Evolutionary conservation across 768 basidiomycete genomes (phyloP), one percentile per base, ranked within the genome.

Genomic region (Pseudohyphozyma bogoriensis): DNA sequence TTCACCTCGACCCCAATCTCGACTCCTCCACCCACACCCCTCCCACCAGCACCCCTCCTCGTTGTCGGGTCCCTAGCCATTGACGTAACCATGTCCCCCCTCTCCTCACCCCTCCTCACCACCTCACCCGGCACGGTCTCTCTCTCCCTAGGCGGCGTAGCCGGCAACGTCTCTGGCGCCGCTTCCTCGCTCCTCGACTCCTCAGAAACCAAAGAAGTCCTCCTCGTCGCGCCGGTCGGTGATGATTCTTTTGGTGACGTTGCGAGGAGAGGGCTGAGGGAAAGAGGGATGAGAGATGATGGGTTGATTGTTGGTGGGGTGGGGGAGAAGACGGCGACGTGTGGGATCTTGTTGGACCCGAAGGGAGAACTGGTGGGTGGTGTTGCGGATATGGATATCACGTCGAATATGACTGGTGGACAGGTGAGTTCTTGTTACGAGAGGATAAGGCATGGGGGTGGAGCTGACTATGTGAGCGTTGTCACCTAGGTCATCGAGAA

Each of bases 121-220:
- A 97, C 92, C 0, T 80, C 80, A 15, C 89, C 90, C 0, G 95
- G 95, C 13, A 76, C 72, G 16, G 82, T 97, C 29, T 75, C 77
- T 20, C 62, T 92, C 40, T 80, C 85, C 0, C 76, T 87, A 8
- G 93, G 93, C 2, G 93, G 93, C 32, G 93, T 99, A 18, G 91
- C 82, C 1, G 83, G 92, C n/a, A 99, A 99, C 72, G 82, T 99
- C 45, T 87, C 92, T 3, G 91, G 96, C 72, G 88, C 90, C 1
- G 80, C 89, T 9, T 83, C 87, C 71, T 82, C 87, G 32, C 51
- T 52, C 62, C 32, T 63, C 37, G 32, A 52, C 40, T 36, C 49
- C n/a, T n/a, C n/a, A n/a, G 40, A 26, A 15, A 26, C 36, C 16
- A 47, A 51, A 12, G 42, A 66, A n/a, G 75, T 75, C 12, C 59